Evolutionary conservation across 2,329 filamentous ascomycete genomes (phyloP).

Genomic region (Madurella fahalii): DNA sequence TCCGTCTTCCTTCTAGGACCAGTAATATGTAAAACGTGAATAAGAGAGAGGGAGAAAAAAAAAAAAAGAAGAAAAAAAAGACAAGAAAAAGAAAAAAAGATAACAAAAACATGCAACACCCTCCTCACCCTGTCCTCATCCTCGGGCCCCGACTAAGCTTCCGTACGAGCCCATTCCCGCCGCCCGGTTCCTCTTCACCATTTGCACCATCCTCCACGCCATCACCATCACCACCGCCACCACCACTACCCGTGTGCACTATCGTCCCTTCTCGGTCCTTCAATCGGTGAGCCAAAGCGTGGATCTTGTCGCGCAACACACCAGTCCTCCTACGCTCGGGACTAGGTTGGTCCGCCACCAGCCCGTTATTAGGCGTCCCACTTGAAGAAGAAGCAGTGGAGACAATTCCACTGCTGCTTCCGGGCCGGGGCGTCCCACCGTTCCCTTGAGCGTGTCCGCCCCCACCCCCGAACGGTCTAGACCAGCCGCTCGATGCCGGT

Average conservation of each 20-base stretch:
- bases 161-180: slow-evolving; percentile 13
- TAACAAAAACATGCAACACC: not conserved
- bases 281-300: slow-evolving; percentile 28
- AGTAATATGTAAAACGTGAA: not conserved
- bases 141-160: slow-evolving; percentile 13
- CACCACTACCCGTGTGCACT: slow-evolving; percentile 23
- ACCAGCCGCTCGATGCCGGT: slow-evolving; percentile 24
- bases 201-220: slow-evolving; percentile 21
- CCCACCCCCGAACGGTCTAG: slow-evolving; percentile 19
- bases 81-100: slow-evolving; percentile 1
- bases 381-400: slow-evolving; percentile 23
- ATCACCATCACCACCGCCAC: slow-evolving; percentile 16
- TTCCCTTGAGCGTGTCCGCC: not conserved
- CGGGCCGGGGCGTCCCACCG: slow-evolving; percentile 11
- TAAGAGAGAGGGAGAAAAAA: not conserved
- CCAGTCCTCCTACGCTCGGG: slow-evolving; percentile 27
- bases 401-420: slow-evolving; percentile 16
- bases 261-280: slow-evolving; percentile 25
- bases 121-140: slow-evolving; percentile 1
- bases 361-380: slow-evolving; percentile 11
- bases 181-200: slow-evolving; percentile 19
- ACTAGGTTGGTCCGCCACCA: slow-evolving; percentile 3
- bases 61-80: slow-evolving; percentile 1
- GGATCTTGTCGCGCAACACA: slow-evolving; percentile 34
- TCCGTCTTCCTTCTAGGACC: not conserved